Conservation (phyloP, 2,329 filamentous ascomycete species). For the Metarhizium brunneum region DNA sequence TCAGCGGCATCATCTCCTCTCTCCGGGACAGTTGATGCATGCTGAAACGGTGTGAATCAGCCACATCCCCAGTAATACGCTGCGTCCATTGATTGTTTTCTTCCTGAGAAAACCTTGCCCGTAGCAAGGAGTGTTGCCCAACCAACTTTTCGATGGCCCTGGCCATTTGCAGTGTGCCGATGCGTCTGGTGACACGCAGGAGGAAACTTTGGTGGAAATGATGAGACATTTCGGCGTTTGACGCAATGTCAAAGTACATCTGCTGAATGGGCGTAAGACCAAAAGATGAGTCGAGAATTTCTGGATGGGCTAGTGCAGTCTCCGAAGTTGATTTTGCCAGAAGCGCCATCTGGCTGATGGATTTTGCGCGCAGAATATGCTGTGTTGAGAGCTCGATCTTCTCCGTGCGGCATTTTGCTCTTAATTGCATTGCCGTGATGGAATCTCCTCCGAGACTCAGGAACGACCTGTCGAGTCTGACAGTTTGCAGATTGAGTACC, state of each 20-base stretch:
- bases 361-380: no score
- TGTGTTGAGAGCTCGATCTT: no score
- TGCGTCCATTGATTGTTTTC: no score
- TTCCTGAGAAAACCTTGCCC: not conserved
- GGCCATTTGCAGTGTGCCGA: not conserved
- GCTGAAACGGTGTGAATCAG: no score
- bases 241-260: not conserved
- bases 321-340: no score
- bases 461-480: conserved; percentile 7
- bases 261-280: not conserved
- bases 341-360: no score
- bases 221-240: not conserved
- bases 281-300: no score
- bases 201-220: not conserved
- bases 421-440: conserved; percentile 5
- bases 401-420: no score
- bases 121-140: not conserved
- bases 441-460: conserved; percentile 7
- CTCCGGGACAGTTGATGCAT: no score
- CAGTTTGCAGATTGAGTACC: not conserved
- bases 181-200: not conserved
- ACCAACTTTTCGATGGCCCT: not conserved
- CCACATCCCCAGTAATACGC: no score
- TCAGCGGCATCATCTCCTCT: no score
- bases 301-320: no score